These are phyloP conservation scores for Aspergillus cavernicola DNA, from an alignment of 495 filamentous ascomycete species.

Conservation along the genomic window DNA sequence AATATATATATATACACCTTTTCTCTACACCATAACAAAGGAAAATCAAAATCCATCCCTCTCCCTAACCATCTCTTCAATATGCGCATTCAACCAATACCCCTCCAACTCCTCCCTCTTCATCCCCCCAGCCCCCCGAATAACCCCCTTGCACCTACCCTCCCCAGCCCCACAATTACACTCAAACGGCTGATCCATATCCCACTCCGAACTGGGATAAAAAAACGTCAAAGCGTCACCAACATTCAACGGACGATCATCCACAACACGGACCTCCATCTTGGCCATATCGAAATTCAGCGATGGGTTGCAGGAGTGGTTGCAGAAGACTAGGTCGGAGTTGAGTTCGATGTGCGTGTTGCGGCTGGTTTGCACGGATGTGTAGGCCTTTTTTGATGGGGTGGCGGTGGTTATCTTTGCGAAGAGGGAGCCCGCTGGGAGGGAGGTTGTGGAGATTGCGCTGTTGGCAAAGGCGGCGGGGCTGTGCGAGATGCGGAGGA, in stretches of 20 bases:
- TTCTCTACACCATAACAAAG: too few relatives aligned
- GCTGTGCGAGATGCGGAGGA: slow-evolving; percentile 34
- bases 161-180: slow-evolving; percentile 7
- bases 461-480: slow-evolving; percentile 54
- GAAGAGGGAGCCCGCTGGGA: slow-evolving; percentile 61
- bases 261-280: slow-evolving; percentile 55
- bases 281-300: slow-evolving; percentile 66
- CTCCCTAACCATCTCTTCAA: neutral
- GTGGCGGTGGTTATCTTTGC: slow-evolving; percentile 51
- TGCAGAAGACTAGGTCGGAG: slow-evolving; percentile 70
- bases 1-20: too few relatives aligned
- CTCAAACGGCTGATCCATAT: slow-evolving; percentile 7
- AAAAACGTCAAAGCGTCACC: slow-evolving; percentile 9
- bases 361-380: slow-evolving; percentile 61
- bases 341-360: slow-evolving; percentile 69
- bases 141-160: neutral
- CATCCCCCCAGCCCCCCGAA: neutral
- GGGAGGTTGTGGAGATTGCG: slow-evolving; percentile 55
- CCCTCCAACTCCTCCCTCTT: neutral
- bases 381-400: slow-evolving; percentile 59
- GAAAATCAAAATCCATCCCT: too few relatives aligned
- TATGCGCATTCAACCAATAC: slow-evolving; percentile 12
- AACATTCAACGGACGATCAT: slow-evolving; percentile 1
- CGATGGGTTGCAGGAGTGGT: slow-evolving; percentile 68
- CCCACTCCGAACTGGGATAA: slow-evolving; percentile 12